Evolutionary conservation across 768 basidiomycete species (phyloP).

Genomic region (Leucocoprinus birnbaumii): DNA sequence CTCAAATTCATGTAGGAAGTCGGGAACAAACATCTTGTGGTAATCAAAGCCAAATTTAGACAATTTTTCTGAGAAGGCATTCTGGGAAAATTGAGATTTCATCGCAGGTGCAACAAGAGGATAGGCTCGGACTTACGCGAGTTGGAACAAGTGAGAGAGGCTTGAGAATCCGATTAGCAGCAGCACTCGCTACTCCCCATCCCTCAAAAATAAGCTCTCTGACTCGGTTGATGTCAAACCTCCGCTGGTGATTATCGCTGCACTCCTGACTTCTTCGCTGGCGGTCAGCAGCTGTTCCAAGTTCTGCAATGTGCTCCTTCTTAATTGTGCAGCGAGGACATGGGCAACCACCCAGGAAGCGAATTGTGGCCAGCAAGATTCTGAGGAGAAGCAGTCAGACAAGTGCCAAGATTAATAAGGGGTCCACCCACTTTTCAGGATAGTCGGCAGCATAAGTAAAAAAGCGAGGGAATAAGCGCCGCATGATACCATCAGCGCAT

Average conservation of each 20-base stretch:
- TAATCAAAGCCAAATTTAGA: slow-evolving; percentile 20
- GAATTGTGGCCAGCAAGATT: slow-evolving; percentile 23
- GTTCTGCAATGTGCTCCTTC: slow-evolving; percentile 1
- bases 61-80: slow-evolving; percentile 25
- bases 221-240: neutral
- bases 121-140: neutral
- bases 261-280: neutral
- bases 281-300: slow-evolving; percentile 11
- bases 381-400: slow-evolving; percentile 10
- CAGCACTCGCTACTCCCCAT: neutral
- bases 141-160: neutral
- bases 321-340: slow-evolving; percentile 18
- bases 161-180: neutral
- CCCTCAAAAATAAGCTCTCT: neutral
- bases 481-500: no score
- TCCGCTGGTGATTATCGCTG: neutral
- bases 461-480: no score
- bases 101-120: neutral
- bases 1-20: slow-evolving; percentile 39
- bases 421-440: no score
- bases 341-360: slow-evolving; percentile 17
- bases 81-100: slow-evolving; percentile 17
- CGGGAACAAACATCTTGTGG: slow-evolving; percentile 26
- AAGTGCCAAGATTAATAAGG: no score
- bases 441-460: no score